A percentile compares a stretch with the other conserved stretches of the same genome.
These are phyloP conservation scores for Cucurbita ficifolia DNA, from an alignment of 306 rosid genomes.

Conservation along the genomic window DNA sequence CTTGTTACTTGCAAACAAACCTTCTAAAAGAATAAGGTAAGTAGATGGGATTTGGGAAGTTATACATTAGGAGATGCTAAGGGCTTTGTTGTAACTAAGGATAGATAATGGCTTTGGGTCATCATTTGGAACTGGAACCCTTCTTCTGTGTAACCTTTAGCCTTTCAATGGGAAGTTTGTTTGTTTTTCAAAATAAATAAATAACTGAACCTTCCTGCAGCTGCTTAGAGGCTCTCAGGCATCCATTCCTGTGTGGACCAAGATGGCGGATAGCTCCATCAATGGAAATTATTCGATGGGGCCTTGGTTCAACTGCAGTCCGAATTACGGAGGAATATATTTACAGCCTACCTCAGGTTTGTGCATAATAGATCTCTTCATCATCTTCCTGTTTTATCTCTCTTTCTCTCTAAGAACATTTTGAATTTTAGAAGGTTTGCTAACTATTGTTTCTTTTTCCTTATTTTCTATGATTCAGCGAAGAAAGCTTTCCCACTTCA, in stretches of 20 bases:
- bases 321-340: constrained; percentile 89
- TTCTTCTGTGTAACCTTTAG: background rate
- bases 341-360: constrained; percentile 85
- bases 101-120: background rate
- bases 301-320: constrained; percentile 83
- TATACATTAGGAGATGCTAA: background rate
- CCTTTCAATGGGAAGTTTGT: background rate
- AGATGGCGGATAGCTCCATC: constrained; percentile 93
- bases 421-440: constrained; percentile 1
- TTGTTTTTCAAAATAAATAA: background rate
- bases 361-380: background rate
- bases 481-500: constrained; percentile 69
- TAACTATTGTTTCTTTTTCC: constrained; percentile 1
- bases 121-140: background rate
- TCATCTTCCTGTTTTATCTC: background rate
- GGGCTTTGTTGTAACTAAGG: background rate
- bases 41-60: background rate
- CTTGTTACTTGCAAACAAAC: constrained; percentile 62
- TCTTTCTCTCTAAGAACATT: background rate
- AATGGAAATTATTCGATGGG: constrained; percentile 84
- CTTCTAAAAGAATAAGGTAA: constrained; percentile 76
- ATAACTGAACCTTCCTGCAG: constrained; percentile 26
- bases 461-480: constrained; percentile 38
- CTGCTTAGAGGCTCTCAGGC: constrained; percentile 93
- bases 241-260: constrained; percentile 96